Base-by-base conservation (phyloP, 1,139 yeast species). In the Lodderomyces margitis region DNA sequence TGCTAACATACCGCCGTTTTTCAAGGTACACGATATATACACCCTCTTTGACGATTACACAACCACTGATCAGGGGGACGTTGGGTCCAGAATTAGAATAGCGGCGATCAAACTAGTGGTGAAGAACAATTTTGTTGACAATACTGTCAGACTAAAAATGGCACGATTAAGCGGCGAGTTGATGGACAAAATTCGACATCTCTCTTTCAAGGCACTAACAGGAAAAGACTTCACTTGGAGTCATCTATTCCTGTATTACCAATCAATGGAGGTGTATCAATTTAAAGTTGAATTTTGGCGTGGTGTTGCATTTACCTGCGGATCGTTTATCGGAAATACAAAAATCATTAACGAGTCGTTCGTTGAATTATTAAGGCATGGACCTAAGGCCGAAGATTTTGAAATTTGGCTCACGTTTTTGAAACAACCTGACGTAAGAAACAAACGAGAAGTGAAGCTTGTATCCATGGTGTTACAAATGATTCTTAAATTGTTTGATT, bases 31-130 rank as follows among this genome's bases (percentile, higher is more conserved):
- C 3, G 8, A 33, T 9, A 21, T 51, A 11, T 40, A 46, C 32
- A 45, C 36, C 3, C 64, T 71, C 34, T 58, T 83, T 33, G 80
- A 81, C 49, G 91, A 84, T 50, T 83, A 83, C 52, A 80, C 89
- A 0, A 63, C 73, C 3, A 81, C 88, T 0, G 78, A 77, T 39
- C 85, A 80, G 56, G 92, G 92, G 14, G 92, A 84, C 59, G 87
- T 83, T 11, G 97, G 97, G 2, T 78, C 88, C 30, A 75, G 81
- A 56, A 75, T 88, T 1, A 68, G 97, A 39, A 59, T 83, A 5
- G 46, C 56, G 7, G 55, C 78, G 4, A 55, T 83, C 7, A 44
- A 49, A 0, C 34, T 48, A 12, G 43, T 50, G 2, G 12, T 23
- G n/a, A 39, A 51, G 3, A 69, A 73, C 49, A 45, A 40, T 6